These are phyloP conservation scores for Candida sojae DNA, from an alignment of 1,139 yeast species.

Conservation along the genomic window DNA sequence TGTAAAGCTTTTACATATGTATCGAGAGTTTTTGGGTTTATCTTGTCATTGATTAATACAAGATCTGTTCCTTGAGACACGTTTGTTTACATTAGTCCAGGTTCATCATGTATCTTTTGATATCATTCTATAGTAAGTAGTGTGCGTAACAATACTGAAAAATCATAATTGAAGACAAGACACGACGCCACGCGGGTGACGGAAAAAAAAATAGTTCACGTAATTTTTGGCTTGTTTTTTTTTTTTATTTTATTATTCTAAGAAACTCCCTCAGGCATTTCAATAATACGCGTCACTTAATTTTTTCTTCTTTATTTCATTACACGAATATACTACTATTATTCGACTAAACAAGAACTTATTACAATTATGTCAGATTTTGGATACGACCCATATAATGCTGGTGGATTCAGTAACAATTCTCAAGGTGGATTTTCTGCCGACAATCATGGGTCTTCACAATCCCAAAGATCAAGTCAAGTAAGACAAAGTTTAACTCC, in stretches of 20 bases:
- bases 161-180: background rate
- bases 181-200: constrained; percentile 1
- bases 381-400: constrained; percentile 21
- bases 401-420: constrained; percentile 31
- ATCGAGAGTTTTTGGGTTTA: too few relatives aligned
- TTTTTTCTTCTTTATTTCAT: too few relatives aligned
- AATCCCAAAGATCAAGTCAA: constrained; percentile 18
- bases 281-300: background rate
- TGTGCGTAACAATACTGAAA: background rate
- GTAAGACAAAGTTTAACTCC: constrained; percentile 63
- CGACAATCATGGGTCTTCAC: constrained; percentile 29
- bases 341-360: too few relatives aligned
- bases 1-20: too few relatives aligned
- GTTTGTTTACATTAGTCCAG: too few relatives aligned
- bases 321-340: too few relatives aligned
- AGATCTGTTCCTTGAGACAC: too few relatives aligned
- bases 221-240: too few relatives aligned
- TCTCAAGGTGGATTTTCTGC: constrained; percentile 36
- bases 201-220: background rate
- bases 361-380: constrained; percentile 21
- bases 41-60: too few relatives aligned
- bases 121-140: background rate
- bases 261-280: too few relatives aligned
- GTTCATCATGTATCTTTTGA: too few relatives aligned
- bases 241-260: background rate